Conservation (phyloP, 352 stramenopile species). For the Phytophthora colocasiae region DNA sequence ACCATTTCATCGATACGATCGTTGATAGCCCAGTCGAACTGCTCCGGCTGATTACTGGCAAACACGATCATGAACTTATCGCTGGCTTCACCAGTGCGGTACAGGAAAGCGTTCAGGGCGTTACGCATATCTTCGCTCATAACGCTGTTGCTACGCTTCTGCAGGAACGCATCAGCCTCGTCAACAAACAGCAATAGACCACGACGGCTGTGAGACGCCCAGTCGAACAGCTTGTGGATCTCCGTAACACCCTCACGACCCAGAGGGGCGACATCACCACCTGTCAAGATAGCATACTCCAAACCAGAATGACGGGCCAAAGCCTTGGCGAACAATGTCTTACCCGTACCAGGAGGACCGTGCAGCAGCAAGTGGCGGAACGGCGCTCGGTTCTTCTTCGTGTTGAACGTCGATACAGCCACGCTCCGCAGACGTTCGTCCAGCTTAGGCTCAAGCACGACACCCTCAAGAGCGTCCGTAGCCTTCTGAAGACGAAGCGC, state of each 20-base stretch:
- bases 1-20: conserved; percentile 99
- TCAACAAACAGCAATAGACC: conserved; percentile 99
- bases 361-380: conserved; percentile 99
- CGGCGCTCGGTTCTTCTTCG: conserved; percentile 98
- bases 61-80: conserved; percentile 99
- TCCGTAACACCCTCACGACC: conserved; percentile 98
- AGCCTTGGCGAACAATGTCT: conserved; percentile 99
- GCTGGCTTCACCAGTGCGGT: conserved; percentile 97
- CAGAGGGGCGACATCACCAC: conserved; percentile 98
- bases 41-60: conserved; percentile 98
- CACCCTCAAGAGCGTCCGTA: conserved; percentile 94
- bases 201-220: conserved; percentile 95
- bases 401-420: conserved; percentile 97
- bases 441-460: conserved; percentile 95
- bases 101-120: conserved; percentile 99
- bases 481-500: conserved; percentile 90
- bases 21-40: conserved; percentile 99
- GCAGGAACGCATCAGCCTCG: conserved; percentile 99
- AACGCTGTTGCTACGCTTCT: conserved; percentile 94
- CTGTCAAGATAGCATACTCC: conserved; percentile 99
- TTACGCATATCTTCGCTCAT: conserved; percentile 99
- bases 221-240: conserved; percentile 99
- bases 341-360: conserved; percentile 98
- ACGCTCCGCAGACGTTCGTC: conserved; percentile 95
- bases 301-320: conserved; percentile 96